Evolutionary conservation across 345 rosid genomes (phyloP).

Genomic region (Eucalyptus victrix): DNA sequence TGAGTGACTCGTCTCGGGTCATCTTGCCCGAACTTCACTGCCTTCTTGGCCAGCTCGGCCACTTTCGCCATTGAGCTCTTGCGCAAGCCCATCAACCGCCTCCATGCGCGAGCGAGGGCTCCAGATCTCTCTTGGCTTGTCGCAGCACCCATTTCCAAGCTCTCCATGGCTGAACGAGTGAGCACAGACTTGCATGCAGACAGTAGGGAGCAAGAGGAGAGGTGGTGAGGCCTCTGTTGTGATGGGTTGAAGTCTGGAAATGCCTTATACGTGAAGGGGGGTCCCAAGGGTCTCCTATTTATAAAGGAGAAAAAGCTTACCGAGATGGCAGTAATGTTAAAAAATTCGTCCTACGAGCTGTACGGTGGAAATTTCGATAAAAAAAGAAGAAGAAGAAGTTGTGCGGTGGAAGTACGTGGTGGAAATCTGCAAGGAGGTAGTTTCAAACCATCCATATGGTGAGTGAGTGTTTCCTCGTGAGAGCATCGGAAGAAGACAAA

Average conservation of each 20-base stretch:
- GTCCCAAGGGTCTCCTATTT: not conserved
- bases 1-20: constrained; percentile 72
- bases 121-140: not conserved
- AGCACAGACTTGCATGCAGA: not conserved
- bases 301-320: not conserved
- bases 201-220: not conserved
- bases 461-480: too few species aligned
- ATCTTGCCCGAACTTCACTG: constrained; percentile 38
- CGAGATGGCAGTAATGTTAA: not conserved
- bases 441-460: too few species aligned
- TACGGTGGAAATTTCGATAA: too few species aligned
- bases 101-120: not conserved
- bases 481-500: not conserved
- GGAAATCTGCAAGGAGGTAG: not conserved
- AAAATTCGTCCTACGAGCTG: too few species aligned
- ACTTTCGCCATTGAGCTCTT: not conserved
- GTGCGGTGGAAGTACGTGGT: not conserved
- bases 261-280: not conserved
- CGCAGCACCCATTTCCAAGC: not conserved
- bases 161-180: not conserved
- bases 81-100: not conserved
- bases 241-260: not conserved
- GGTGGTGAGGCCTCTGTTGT: not conserved
- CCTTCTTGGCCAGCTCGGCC: not conserved
- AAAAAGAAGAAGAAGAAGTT: too few species aligned